A percentile compares a stretch with the other conserved stretches of the same genome.
Evolutionary conservation across 2,329 filamentous ascomycete genomes (phyloP).

Genomic region (Microcyclospora pomicola): DNA sequence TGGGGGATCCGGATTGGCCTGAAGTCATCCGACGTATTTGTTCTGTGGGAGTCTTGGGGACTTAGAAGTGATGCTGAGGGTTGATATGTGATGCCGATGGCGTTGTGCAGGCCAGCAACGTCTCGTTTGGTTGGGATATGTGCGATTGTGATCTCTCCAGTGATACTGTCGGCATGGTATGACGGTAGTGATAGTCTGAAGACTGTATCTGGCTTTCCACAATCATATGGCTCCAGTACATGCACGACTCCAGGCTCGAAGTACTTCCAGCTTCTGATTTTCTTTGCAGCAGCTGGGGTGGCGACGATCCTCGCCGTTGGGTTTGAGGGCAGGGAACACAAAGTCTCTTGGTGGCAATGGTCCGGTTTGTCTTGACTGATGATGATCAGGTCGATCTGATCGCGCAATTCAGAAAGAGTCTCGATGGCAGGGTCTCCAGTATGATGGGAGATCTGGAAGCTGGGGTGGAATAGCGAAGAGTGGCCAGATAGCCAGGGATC

Average conservation of each 20-base stretch:
- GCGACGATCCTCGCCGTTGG: constrained; percentile 51
- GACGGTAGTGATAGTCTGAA: constrained; percentile 42
- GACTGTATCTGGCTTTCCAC: constrained; percentile 26
- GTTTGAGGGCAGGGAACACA: constrained; percentile 46
- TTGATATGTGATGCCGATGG: constrained; percentile 58
- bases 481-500: constrained; percentile 57
- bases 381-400: constrained; percentile 42
- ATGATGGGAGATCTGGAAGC: constrained; percentile 47
- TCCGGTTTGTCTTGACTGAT: constrained; percentile 51
- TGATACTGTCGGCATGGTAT: constrained; percentile 36
- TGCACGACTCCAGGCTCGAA: constrained; percentile 41
- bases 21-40: not conserved
- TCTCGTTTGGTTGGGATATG: constrained; percentile 50
- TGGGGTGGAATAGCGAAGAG: constrained; percentile 46
- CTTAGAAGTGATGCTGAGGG: constrained; percentile 36
- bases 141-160: constrained; percentile 58
- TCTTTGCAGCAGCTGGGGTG: constrained; percentile 48
- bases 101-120: constrained; percentile 47
- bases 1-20: not conserved
- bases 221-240: constrained; percentile 29
- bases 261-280: constrained; percentile 54
- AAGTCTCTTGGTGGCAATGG: constrained; percentile 56
- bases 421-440: constrained; percentile 42
- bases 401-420: constrained; percentile 40
- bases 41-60: constrained; percentile 19